Conservation (phyloP, 441 rosid genomes). For the Syzygium syzygioides region DNA sequence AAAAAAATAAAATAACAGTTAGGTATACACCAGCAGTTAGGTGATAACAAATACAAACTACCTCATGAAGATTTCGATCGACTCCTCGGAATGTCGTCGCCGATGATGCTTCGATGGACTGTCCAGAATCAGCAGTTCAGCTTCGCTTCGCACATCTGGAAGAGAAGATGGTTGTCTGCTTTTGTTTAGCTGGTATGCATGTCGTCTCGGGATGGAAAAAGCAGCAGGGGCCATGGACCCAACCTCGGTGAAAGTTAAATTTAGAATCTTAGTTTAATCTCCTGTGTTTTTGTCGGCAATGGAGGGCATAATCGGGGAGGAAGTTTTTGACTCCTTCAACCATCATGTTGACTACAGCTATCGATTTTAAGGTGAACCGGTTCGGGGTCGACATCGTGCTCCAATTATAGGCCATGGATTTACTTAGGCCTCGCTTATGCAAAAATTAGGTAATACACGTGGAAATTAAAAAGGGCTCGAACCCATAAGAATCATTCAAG, state of each 20-base stretch:
- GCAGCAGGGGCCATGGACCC: not conserved
- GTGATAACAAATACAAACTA: not conserved
- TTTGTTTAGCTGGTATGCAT: not conserved
- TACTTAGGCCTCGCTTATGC: not conserved
- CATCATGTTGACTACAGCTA: not conserved
- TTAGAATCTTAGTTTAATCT: not conserved
- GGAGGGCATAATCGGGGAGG: not conserved
- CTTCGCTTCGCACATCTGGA: not conserved
- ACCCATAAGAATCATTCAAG: not conserved
- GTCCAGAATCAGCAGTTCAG: not conserved
- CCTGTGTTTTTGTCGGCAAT: not conserved
- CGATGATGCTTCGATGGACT: not conserved
- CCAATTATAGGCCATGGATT: not conserved
- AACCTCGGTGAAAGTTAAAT: not conserved
- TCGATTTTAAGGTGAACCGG: not conserved
- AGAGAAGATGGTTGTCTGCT: not conserved
- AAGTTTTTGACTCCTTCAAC: not conserved
- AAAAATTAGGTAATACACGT: not conserved
- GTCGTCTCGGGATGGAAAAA: not conserved
- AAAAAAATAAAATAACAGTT: not conserved
- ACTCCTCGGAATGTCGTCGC: not conserved
- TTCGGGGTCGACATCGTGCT: not conserved
- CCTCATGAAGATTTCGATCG: not conserved
- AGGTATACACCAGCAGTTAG: not conserved
- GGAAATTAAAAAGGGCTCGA: not conserved